Evolutionary conservation across 164 flowering plant genomes (phyloP).

Genomic region (Umbilicus rupestris): DNA sequence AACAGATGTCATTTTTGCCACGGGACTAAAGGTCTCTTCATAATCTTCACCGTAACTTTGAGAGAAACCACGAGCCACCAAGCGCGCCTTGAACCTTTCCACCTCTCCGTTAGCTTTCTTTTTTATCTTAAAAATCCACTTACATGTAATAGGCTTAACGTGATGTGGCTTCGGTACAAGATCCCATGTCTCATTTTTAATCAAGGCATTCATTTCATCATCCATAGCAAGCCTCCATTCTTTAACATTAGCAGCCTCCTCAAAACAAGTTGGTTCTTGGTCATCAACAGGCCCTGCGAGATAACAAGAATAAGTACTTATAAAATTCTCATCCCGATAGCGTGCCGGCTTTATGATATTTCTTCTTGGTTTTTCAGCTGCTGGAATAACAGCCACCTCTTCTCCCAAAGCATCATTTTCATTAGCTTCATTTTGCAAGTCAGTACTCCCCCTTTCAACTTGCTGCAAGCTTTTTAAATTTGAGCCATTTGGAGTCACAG

Average conservation of each 20-base stretch:
- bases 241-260: neutral
- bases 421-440: neutral
- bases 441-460: neutral
- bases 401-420: no score
- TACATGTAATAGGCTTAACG: neutral
- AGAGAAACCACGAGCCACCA: conserved; percentile 4
- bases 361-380: neutral
- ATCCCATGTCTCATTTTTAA: conserved; percentile 1
- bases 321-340: neutral
- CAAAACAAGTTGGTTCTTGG: conserved; percentile 1
- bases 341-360: neutral
- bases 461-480: no score
- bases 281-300: neutral
- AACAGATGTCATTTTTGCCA: neutral
- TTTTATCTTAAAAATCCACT: neutral
- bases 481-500: neutral
- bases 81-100: conserved; percentile 5
- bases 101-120: neutral
- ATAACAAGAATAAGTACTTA: neutral
- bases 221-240: conserved; percentile 5
- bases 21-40: neutral
- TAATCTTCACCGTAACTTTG: neutral
- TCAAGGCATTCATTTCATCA: neutral
- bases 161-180: conserved; percentile 1
- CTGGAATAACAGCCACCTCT: neutral